Conservation (phyloP, 106 monocot species). For the Narthecium ossifragum region DNA sequence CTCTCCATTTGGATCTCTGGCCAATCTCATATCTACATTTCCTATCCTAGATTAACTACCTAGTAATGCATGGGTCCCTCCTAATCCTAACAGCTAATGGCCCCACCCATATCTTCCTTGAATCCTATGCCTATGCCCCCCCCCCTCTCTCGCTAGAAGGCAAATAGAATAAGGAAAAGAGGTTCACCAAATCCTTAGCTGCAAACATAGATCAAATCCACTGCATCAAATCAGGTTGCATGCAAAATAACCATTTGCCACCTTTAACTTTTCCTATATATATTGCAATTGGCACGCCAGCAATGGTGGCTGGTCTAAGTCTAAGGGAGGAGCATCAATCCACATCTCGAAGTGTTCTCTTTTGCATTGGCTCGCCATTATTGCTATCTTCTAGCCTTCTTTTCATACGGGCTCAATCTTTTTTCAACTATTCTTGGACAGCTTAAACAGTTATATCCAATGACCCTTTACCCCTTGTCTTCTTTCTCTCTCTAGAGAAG, state of each 20-base stretch:
- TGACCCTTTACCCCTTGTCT: no score
- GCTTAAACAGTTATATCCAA: no score
- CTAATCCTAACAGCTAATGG: conserved; percentile 2
- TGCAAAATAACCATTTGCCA: no score
- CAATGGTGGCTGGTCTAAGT: no score
- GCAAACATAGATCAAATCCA: not conserved
- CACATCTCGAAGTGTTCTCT: not conserved
- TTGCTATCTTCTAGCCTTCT: not conserved
- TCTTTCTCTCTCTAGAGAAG: no score
- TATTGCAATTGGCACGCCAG: not conserved
- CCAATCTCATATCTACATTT: no score
- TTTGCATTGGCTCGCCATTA: not conserved
- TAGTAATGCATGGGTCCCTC: not conserved
- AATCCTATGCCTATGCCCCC: no score
- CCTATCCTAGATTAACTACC: conserved; percentile 1
- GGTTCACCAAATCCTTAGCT: not conserved
- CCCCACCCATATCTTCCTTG: no score
- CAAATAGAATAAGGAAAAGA: not conserved
- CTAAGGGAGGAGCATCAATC: not conserved
- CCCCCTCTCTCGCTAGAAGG: not conserved
- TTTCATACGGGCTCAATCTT: no score
- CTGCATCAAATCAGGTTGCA: not conserved
- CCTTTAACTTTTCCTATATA: not conserved
- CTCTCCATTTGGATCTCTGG: no score
- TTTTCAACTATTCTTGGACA: no score